A percentile compares a stretch with the other conserved stretches of the same genome.
Evolutionary conservation across 208 protist species (phyloP).

Genomic region (Acanthamoeba castellanii): DNA sequence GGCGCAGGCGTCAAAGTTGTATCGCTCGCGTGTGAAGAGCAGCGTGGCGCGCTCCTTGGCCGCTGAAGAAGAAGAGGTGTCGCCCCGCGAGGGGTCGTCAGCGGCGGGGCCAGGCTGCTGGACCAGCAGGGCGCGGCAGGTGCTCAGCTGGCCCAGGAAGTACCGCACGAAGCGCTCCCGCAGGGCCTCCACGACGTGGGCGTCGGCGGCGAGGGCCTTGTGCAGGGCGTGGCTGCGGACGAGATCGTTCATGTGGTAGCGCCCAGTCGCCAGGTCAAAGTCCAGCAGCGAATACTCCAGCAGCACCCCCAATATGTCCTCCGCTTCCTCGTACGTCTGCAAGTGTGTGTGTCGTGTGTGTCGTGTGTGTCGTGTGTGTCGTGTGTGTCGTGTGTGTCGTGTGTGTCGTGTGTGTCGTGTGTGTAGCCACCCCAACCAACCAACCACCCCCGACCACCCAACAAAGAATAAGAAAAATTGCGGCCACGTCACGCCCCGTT

Average conservation of each 20-base stretch:
- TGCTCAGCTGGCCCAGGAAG: background rate
- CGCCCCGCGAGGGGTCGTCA: background rate
- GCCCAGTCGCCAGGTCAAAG: slow-evolving; percentile 17
- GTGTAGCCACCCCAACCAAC: no score
- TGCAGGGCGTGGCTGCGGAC: slow-evolving; percentile 3
- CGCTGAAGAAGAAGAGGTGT: background rate
- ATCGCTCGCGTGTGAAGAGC: background rate
- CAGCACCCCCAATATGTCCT: slow-evolving; percentile 37
- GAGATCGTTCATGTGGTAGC: slow-evolving; percentile 61
- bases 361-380: no score
- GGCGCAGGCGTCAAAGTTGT: slow-evolving; percentile 39
- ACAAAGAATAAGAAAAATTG: no score
- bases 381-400: no score
- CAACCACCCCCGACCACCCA: no score
- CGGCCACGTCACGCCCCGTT: background rate
- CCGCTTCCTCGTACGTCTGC: slow-evolving; percentile 43
- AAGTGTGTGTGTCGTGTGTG: no score
- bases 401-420: no score
- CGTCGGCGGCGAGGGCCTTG: slow-evolving; percentile 2
- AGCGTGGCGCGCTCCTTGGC: slow-evolving; percentile 2
- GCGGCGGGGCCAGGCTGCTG: background rate
- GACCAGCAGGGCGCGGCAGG: background rate
- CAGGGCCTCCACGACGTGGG: background rate
- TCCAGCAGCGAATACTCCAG: slow-evolving; percentile 63
- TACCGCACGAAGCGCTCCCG: background rate